Evolutionary conservation across 148 eudicot species (phyloP).

Genomic region (Camellia granthamiana): DNA sequence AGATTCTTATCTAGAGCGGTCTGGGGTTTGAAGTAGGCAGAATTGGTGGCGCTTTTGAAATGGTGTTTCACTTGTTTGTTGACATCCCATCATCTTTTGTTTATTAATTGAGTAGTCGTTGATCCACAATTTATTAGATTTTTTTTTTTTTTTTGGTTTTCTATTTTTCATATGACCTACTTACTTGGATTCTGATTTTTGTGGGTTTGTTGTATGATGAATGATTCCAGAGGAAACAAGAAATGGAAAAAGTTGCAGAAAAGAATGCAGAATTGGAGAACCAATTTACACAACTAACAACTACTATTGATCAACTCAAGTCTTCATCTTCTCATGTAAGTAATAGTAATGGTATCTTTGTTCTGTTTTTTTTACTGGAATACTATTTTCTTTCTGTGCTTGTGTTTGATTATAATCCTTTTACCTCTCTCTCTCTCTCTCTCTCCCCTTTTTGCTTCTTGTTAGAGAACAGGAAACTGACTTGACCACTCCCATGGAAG

Average conservation of each 20-base stretch:
- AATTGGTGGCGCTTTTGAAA: no score
- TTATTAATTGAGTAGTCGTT: background rate
- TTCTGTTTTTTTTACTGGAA: no score
- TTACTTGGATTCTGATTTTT: no score
- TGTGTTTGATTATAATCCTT: background rate
- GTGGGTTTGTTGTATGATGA: no score
- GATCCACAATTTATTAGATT: background rate
- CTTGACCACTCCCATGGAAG: background rate
- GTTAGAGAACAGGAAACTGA: background rate
- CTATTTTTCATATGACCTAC: background rate
- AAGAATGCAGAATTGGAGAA: conserved; percentile 10
- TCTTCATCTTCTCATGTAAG: background rate
- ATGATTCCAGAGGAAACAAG: background rate
- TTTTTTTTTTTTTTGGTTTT: background rate
- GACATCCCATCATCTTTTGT: no score
- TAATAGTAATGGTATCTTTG: background rate
- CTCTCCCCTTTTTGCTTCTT: background rate
- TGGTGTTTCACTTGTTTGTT: no score
- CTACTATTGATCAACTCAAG: background rate
- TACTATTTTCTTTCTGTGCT: background rate
- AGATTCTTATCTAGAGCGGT: no score
- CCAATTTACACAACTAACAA: background rate
- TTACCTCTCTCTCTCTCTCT: no score
- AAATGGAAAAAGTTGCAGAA: background rate
- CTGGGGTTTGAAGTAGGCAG: no score